A percentile compares a stretch with the other conserved stretches of the same genome.
Evolutionary conservation across 192 early-diverging fungal species (phyloP).

Genomic region (Coemansia sp.): DNA sequence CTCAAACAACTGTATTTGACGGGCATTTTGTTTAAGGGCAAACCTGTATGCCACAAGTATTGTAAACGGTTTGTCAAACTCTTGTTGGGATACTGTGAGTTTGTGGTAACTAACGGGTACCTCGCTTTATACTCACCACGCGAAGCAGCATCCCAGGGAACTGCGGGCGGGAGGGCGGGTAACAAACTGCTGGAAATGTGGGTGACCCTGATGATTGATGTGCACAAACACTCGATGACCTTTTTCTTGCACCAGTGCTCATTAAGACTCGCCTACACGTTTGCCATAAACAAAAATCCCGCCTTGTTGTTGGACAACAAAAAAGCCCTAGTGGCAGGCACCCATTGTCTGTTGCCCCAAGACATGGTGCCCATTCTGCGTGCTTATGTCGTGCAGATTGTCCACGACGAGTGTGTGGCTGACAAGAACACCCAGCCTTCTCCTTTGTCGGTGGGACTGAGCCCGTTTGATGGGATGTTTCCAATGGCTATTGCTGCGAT

Average conservation of each 20-base stretch:
- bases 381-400: too few relatives aligned
- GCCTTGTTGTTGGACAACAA: too few relatives aligned
- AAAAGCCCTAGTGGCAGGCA: too few relatives aligned
- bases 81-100: constrained; percentile 5
- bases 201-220: constrained; percentile 22
- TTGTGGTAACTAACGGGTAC: neutral
- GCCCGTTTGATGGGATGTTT: too few relatives aligned
- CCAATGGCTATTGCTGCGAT: too few relatives aligned
- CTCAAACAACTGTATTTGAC: constrained; percentile 10
- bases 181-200: constrained; percentile 31
- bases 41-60: constrained; percentile 24
- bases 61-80: constrained; percentile 32
- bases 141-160: too few relatives aligned
- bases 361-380: too few relatives aligned
- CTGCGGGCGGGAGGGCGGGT: too few relatives aligned
- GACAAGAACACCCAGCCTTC: too few relatives aligned
- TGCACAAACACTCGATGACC: constrained; percentile 11
- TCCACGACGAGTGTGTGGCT: too few relatives aligned
- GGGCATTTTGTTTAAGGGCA: constrained; percentile 21
- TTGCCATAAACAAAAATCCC: neutral
- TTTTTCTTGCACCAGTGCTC: constrained; percentile 9
- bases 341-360: too few relatives aligned
- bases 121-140: neutral
- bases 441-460: too few relatives aligned
- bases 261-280: constrained; percentile 1